phyloP scores from a whole-genome alignment of 2,329 filamentous ascomycete species.

The Neoascochyta sp. region DNA sequence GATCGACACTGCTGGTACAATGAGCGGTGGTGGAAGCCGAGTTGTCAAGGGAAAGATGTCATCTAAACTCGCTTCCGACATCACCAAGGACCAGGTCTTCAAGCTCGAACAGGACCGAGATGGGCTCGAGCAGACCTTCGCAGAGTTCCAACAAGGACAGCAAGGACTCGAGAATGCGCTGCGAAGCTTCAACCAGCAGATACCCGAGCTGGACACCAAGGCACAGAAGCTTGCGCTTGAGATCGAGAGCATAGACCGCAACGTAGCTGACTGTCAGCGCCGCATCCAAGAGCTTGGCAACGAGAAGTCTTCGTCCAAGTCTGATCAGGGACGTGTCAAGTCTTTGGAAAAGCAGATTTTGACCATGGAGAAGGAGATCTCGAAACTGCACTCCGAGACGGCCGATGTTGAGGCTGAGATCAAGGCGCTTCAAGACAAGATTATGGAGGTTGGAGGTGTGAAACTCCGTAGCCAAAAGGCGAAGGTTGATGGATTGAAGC shows the following conservation, averaged over 20 bases:
- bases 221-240: slow-evolving; percentile 90
- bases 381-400: slow-evolving; percentile 78
- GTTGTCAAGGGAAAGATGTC: slow-evolving; percentile 95
- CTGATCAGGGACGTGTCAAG: slow-evolving; percentile 70
- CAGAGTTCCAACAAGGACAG: slow-evolving; percentile 80
- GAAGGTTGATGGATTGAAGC: slow-evolving; percentile 80
- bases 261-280: slow-evolving; percentile 77
- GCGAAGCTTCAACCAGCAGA: slow-evolving; percentile 68
- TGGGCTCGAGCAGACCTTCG: slow-evolving; percentile 74
- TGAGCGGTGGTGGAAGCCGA: slow-evolving; percentile 92
- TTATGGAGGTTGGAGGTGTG: slow-evolving; percentile 96
- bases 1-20: slow-evolving; percentile 97
- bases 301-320: slow-evolving; percentile 75
- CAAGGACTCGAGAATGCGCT: slow-evolving; percentile 72
- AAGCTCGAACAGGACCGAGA: slow-evolving; percentile 88
- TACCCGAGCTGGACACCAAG: slow-evolving; percentile 81
- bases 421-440: slow-evolving; percentile 87
- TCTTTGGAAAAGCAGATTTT: slow-evolving; percentile 74
- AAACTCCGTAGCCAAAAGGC: slow-evolving; percentile 85
- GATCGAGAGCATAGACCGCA: slow-evolving; percentile 79
- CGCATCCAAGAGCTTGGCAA: slow-evolving; percentile 79
- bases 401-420: slow-evolving; percentile 89
- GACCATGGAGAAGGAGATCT: slow-evolving; percentile 71
- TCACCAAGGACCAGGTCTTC: slow-evolving; percentile 79
- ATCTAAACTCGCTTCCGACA: slow-evolving; percentile 84